Conservation (phyloP, 2,329 filamentous ascomycete species). For the Teratosphaeria zuluensis region DNA sequence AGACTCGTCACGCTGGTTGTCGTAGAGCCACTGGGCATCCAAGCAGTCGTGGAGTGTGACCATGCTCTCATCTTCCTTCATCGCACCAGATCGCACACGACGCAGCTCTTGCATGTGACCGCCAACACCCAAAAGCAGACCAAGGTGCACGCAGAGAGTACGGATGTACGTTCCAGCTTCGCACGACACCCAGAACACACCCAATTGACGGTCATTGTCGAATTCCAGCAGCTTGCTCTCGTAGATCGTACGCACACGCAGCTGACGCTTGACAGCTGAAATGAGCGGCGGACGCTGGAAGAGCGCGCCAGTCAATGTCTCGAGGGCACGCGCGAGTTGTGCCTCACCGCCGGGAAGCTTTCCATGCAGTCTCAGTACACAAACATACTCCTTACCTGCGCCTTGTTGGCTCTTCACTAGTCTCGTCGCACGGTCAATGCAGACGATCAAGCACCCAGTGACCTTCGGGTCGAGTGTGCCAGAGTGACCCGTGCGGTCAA, state of each 20-base stretch:
- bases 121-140: slow-evolving; percentile 67
- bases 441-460: slow-evolving; percentile 88
- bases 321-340: slow-evolving; percentile 84
- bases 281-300: slow-evolving; percentile 97
- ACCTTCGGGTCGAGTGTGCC: slow-evolving; percentile 98
- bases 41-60: slow-evolving; percentile 93
- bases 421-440: slow-evolving; percentile 91
- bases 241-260: slow-evolving; percentile 96
- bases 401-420: slow-evolving; percentile 98
- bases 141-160: slow-evolving; percentile 91
- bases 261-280: slow-evolving; percentile 95
- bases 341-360: slow-evolving; percentile 88
- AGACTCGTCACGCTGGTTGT: slow-evolving; percentile 91
- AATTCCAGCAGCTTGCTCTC: slow-evolving; percentile 94
- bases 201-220: slow-evolving; percentile 94
- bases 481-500: slow-evolving; percentile 96
- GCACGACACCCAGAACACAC: slow-evolving; percentile 98
- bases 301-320: slow-evolving; percentile 90
- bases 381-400: slow-evolving; percentile 98
- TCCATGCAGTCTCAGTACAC: slow-evolving; percentile 89
- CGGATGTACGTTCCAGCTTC: slow-evolving; percentile 98
- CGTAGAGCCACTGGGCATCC: slow-evolving; percentile 90
- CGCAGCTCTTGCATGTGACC: slow-evolving; percentile 98
- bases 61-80: slow-evolving; percentile 81
- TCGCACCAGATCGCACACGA: slow-evolving; percentile 85